phyloP scores from a whole-genome alignment of 495 filamentous ascomycete species.

The Podospora tetraspora region DNA sequence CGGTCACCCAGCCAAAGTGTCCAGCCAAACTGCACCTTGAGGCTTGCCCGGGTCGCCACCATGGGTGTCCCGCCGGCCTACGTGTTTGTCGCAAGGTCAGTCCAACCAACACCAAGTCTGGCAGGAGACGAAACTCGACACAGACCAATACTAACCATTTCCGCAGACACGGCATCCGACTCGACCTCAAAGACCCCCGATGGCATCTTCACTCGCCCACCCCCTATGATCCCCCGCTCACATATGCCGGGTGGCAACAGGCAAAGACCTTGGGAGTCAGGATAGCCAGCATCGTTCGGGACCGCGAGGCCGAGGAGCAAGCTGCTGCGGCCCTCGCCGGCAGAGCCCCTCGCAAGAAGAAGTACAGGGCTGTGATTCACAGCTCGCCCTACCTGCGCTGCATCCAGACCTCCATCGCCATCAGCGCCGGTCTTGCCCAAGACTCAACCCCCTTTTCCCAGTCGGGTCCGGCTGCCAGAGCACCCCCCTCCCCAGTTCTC shows the following conservation, averaged over 20 bases:
- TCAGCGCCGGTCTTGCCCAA: slow-evolving; percentile 81
- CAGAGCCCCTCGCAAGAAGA: slow-evolving; percentile 29
- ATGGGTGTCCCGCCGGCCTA: slow-evolving; percentile 47
- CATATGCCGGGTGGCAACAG: slow-evolving; percentile 90
- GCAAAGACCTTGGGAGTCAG: slow-evolving; percentile 70
- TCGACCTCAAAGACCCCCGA: slow-evolving; percentile 87
- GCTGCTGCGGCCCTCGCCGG: slow-evolving; percentile 16
- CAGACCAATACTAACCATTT: neutral
- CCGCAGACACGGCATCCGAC: slow-evolving; percentile 77
- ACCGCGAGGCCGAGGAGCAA: slow-evolving; percentile 37
- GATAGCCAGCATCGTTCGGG: slow-evolving; percentile 67
- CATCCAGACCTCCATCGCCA: slow-evolving; percentile 84
- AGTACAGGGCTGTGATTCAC: slow-evolving; percentile 79
- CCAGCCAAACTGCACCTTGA: neutral
- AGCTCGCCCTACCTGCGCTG: slow-evolving; percentile 89
- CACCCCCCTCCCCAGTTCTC: slow-evolving; percentile 10
- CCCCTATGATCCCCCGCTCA: slow-evolving; percentile 92
- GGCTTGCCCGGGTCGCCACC: neutral
- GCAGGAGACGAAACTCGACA: neutral
- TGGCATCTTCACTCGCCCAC: slow-evolving; percentile 95
- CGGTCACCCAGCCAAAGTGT: neutral
- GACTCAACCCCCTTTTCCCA: slow-evolving; percentile 37
- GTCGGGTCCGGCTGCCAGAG: slow-evolving; percentile 17
- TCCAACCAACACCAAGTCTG: slow-evolving; percentile 7
- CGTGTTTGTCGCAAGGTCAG: slow-evolving; percentile 77